phyloP scores from a whole-genome alignment of 2,329 filamentous ascomycete genomes.

The Claviceps africana region DNA sequence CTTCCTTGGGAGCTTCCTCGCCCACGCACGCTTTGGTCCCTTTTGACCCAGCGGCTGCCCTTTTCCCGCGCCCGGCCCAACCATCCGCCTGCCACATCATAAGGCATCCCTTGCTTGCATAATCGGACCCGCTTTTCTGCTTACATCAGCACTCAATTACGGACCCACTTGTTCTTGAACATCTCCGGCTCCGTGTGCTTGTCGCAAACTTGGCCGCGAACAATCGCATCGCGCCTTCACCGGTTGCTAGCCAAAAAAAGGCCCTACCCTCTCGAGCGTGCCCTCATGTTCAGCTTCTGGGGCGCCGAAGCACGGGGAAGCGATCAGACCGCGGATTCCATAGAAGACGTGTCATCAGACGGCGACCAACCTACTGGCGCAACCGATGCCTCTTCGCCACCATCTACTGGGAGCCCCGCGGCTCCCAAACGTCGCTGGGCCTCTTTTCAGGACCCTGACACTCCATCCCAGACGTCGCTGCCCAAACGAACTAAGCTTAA shows the following conservation, averaged over 20 bases:
- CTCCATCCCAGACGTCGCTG: constrained; percentile 8
- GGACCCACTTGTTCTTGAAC: background rate
- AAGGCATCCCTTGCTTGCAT: constrained; percentile 7
- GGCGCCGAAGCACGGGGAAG: constrained; percentile 42
- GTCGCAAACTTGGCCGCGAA: constrained; percentile 6
- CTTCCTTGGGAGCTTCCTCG: constrained; percentile 2
- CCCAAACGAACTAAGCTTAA: constrained; percentile 30
- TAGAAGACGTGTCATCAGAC: constrained; percentile 9
- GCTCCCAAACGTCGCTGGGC: constrained; percentile 28
- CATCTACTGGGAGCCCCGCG: background rate
- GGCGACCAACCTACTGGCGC: constrained; percentile 16
- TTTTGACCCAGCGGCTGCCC: constrained; percentile 2
- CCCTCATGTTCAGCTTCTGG: constrained; percentile 51
- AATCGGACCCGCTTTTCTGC: constrained; percentile 12
- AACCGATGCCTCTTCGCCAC: background rate
- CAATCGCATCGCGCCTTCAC: constrained; percentile 8
- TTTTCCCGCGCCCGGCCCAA: constrained; percentile 11
- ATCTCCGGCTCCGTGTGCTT: background rate
- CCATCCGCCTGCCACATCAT: constrained; percentile 7
- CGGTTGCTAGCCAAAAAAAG: constrained; percentile 8
- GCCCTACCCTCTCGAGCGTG: constrained; percentile 13
- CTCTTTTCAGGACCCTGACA: constrained; percentile 13
- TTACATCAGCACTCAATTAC: constrained; percentile 20
- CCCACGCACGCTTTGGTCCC: background rate
- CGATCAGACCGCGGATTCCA: constrained; percentile 31